phyloP scores from a whole-genome alignment of 148 eudicot species.

The Beta vulgaris region DNA sequence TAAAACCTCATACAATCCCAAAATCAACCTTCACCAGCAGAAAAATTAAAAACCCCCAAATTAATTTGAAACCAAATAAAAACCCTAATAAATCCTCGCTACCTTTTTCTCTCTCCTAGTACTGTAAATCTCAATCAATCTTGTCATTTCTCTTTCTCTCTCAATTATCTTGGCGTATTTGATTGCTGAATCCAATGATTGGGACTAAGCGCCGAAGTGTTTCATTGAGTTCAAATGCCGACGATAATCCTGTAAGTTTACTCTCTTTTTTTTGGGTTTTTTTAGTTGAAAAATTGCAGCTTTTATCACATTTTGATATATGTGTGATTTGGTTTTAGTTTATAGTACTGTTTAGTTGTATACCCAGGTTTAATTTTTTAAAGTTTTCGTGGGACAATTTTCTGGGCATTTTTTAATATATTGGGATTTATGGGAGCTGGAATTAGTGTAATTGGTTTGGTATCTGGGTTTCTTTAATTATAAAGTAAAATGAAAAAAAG shows the following conservation, averaged over 20 bases:
- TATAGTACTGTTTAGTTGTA: background rate
- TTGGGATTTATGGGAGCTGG: too few species aligned
- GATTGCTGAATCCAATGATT: slow-evolving; percentile 23
- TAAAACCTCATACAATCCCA: background rate
- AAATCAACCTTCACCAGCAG: background rate
- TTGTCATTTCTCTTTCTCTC: slow-evolving; percentile 3
- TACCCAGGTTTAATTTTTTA: background rate
- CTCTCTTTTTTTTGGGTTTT: background rate
- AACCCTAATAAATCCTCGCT: slow-evolving; percentile 18
- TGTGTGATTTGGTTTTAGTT: background rate
- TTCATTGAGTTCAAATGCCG: slow-evolving; percentile 34
- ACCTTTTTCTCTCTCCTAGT: background rate
- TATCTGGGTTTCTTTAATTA: too few species aligned
- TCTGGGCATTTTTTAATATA: background rate
- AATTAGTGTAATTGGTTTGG: too few species aligned
- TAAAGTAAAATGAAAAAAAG: too few species aligned
- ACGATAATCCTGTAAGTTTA: slow-evolving; percentile 36
- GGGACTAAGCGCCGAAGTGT: slow-evolving; percentile 44
- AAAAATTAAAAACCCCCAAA: background rate
- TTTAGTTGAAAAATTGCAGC: background rate
- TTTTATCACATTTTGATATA: background rate
- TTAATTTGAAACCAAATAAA: slow-evolving; percentile 15
- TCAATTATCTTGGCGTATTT: background rate
- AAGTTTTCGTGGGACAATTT: background rate
- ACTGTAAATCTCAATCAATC: background rate